A percentile compares a stretch with the other conserved stretches of the same genome.
Evolutionary conservation across 2,329 filamentous ascomycete species (phyloP).

Genomic region (Chalaropsis ovoidea): DNA sequence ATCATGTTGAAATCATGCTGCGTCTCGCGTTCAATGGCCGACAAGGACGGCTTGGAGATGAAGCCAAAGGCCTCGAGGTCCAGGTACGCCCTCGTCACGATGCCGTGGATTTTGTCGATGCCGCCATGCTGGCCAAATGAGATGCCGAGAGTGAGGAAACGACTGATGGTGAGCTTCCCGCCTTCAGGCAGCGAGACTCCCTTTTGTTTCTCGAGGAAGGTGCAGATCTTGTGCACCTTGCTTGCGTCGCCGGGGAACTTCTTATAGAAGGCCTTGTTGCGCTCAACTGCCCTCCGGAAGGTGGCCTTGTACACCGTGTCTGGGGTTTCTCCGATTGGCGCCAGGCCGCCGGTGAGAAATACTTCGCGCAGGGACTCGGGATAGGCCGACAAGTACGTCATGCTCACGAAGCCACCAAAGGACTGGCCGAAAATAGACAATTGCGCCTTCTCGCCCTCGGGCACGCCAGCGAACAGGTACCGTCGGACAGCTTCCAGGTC

Average conservation of each 20-base stretch:
- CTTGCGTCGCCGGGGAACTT: conserved; percentile 77
- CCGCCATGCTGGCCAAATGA: conserved; percentile 70
- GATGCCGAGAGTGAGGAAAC: conserved; percentile 70
- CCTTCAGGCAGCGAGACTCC: conserved; percentile 56
- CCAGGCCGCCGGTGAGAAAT: conserved; percentile 76
- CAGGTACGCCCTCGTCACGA: conserved; percentile 57
- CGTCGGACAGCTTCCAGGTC: conserved; percentile 80
- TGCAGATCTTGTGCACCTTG: conserved; percentile 55
- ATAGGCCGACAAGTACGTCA: conserved; percentile 74
- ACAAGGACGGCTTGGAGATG: conserved; percentile 61
- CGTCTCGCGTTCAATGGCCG: conserved; percentile 55
- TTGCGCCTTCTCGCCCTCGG: conserved; percentile 50
- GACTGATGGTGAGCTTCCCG: conserved; percentile 58
- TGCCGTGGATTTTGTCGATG: conserved; percentile 61
- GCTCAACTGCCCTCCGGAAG: conserved; percentile 54
- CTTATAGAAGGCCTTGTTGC: conserved; percentile 68
- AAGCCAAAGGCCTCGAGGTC: conserved; percentile 70
- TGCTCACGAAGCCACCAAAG: conserved; percentile 78
- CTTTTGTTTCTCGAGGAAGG: conserved; percentile 47
- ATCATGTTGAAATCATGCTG: conserved; percentile 68
- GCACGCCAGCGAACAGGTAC: conserved; percentile 49
- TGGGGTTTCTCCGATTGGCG: conserved; percentile 59
- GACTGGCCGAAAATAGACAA: conserved; percentile 87
- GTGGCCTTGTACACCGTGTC: conserved; percentile 67
- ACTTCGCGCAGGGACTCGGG: conserved; percentile 70